These are phyloP conservation scores for Naganishia vishniacii DNA, from an alignment of 768 basidiomycete genomes.

Conservation along the genomic window DNA sequence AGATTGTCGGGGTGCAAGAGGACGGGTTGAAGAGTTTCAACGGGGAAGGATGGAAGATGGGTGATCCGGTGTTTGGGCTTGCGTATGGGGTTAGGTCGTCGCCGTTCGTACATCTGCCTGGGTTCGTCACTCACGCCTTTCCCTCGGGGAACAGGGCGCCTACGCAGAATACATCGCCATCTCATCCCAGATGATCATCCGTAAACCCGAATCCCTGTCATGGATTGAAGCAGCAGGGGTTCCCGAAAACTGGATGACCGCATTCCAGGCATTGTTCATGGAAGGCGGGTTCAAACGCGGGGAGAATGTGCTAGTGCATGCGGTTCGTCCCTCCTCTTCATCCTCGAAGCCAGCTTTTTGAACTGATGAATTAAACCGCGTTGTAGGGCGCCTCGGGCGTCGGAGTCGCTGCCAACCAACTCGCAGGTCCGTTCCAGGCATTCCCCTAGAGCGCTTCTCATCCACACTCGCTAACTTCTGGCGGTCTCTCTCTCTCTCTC, in stretches of 20 bases:
- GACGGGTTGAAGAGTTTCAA: slow-evolving; percentile 56
- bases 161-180: slow-evolving; percentile 81
- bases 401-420: slow-evolving; percentile 78
- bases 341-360: too few species aligned
- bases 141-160: slow-evolving; percentile 60
- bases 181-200: slow-evolving; percentile 61
- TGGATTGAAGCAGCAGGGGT: slow-evolving; percentile 83
- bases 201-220: slow-evolving; percentile 67
- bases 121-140: neutral
- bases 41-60: slow-evolving; percentile 60
- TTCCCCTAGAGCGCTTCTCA: neutral
- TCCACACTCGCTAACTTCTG: too few species aligned
- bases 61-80: slow-evolving; percentile 73
- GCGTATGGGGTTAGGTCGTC: slow-evolving; percentile 65
- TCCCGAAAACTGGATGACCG: slow-evolving; percentile 83
- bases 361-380: neutral
- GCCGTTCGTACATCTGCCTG: slow-evolving; percentile 20
- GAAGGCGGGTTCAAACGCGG: slow-evolving; percentile 64
- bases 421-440: slow-evolving; percentile 57
- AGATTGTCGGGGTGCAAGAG: slow-evolving; percentile 56
- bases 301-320: slow-evolving; percentile 78
- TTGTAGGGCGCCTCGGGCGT: slow-evolving; percentile 71
- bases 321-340: slow-evolving; percentile 50
- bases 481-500: too few species aligned
- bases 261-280: slow-evolving; percentile 62